Percentiles rank a stretch among this genome's conserved stretches.
Evolutionary conservation across 441 rosid genomes (phyloP).

Genomic region (Capsella rubella): DNA sequence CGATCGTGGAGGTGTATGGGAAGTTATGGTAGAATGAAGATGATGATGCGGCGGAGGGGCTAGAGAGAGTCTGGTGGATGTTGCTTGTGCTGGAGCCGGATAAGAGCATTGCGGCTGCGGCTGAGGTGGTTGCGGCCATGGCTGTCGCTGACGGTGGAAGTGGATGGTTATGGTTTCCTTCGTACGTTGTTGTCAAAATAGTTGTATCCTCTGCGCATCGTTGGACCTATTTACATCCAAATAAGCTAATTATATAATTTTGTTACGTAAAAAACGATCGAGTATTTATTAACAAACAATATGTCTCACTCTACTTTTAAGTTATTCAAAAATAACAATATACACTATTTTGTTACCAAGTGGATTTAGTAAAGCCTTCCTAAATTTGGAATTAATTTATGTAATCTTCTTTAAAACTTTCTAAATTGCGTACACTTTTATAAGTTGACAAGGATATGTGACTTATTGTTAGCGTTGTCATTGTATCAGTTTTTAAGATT

Average conservation of each 20-base stretch:
- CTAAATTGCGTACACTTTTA: neutral
- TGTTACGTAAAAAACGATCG: neutral
- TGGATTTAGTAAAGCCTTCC: neutral
- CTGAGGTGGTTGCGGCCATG: slow-evolving; percentile 81
- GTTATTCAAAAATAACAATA: neutral
- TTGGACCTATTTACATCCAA: slow-evolving; percentile 66
- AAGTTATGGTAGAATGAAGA: slow-evolving; percentile 51
- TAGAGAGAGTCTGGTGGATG: slow-evolving; percentile 50
- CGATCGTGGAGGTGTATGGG: slow-evolving; percentile 63
- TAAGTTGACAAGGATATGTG: neutral
- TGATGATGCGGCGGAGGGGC: slow-evolving; percentile 37
- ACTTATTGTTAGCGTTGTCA: neutral
- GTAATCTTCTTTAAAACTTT: neutral
- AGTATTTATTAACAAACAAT: neutral
- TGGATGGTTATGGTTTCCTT: slow-evolving; percentile 91
- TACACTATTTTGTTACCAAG: neutral
- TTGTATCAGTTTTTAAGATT: neutral
- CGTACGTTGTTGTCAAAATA: slow-evolving; percentile 84
- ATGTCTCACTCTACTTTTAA: neutral
- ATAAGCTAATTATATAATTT: neutral
- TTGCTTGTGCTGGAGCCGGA: slow-evolving; percentile 71
- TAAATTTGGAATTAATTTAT: neutral
- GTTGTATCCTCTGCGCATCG: slow-evolving; percentile 82
- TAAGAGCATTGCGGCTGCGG: slow-evolving; percentile 87
- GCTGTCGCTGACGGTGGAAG: slow-evolving; percentile 87